phyloP scores from a whole-genome alignment of 2,329 filamentous ascomycete genomes.

The Scedosporium apiospermum region DNA sequence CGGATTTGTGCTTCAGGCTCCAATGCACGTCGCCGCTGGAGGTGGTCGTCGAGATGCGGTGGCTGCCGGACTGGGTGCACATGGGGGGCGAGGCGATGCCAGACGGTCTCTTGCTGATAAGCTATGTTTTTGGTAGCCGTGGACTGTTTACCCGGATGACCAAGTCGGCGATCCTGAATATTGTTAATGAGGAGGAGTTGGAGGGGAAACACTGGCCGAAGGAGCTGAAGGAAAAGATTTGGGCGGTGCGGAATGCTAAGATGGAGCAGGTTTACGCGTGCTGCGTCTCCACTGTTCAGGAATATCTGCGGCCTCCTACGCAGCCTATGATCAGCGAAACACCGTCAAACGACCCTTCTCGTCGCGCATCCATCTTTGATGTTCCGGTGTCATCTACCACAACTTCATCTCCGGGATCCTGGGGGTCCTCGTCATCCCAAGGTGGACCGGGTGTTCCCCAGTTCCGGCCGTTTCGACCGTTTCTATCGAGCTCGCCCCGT shows the following conservation, averaged over 20 bases:
- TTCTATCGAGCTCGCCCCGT: conserved; percentile 28
- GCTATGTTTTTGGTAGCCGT: conserved; percentile 40
- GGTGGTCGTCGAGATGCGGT: conserved; percentile 37
- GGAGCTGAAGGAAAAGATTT: conserved; percentile 37
- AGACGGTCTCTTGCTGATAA: conserved; percentile 40
- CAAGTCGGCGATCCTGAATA: conserved; percentile 37
- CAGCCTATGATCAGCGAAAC: conserved; percentile 3
- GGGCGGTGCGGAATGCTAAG: conserved; percentile 37
- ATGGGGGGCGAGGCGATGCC: conserved; percentile 36
- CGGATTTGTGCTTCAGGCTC: conserved; percentile 39
- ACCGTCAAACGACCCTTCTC: not conserved
- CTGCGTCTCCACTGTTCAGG: conserved; percentile 32
- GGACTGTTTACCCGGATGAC: conserved; percentile 39
- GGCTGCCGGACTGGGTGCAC: conserved; percentile 43
- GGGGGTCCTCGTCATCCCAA: not conserved
- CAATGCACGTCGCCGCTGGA: conserved; percentile 42
- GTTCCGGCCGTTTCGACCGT: conserved; percentile 3
- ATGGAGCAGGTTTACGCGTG: conserved; percentile 38
- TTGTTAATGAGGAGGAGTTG: conserved; percentile 32
- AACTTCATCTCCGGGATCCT: not conserved
- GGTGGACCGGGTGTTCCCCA: conserved; percentile 9
- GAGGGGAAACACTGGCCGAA: conserved; percentile 35
- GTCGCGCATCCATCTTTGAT: not conserved
- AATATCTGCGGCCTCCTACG: conserved; percentile 28
- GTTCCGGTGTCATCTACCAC: not conserved